phyloP scores from a whole-genome alignment of 2,329 filamentous ascomycete genomes.

The Microdochium trichocladiopsis region DNA sequence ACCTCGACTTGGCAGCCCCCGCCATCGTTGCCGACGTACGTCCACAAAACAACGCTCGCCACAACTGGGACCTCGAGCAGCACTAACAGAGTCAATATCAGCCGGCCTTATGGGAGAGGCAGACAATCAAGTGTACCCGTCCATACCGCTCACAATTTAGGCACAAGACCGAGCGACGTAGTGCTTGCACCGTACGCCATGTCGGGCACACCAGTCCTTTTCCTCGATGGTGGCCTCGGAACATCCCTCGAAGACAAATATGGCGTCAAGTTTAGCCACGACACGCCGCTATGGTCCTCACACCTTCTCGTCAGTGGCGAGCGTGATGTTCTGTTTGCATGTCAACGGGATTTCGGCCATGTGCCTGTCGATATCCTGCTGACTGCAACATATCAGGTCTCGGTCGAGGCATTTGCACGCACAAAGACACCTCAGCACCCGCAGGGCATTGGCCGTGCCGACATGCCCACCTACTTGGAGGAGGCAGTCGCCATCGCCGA shows the following conservation, averaged over 20 bases:
- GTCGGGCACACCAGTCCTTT: constrained; percentile 21
- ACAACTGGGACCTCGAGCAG: too few relatives aligned
- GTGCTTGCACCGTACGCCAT: too few relatives aligned
- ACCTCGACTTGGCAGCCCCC: not conserved
- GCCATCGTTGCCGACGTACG: too few relatives aligned
- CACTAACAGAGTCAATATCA: too few relatives aligned
- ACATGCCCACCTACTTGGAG: constrained; percentile 33
- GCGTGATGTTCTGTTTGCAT: constrained; percentile 40
- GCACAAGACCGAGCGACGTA: too few relatives aligned
- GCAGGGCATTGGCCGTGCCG: constrained; percentile 29
- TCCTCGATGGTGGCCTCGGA: constrained; percentile 62
- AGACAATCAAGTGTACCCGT: too few relatives aligned
- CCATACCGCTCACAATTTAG: too few relatives aligned
- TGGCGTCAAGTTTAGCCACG: constrained; percentile 39
- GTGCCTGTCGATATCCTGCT: constrained; percentile 56
- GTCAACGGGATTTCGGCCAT: constrained; percentile 47
- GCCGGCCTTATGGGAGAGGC: too few relatives aligned
- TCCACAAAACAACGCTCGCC: too few relatives aligned
- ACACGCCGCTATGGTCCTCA: constrained; percentile 59
- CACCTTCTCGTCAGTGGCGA: constrained; percentile 50
- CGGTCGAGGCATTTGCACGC: constrained; percentile 44
- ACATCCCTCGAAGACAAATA: constrained; percentile 57
- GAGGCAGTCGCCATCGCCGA: constrained; percentile 35
- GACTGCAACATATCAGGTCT: constrained; percentile 63
- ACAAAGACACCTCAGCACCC: constrained; percentile 36